Evolutionary conservation across 1,284 basidiomycete species (phyloP).

Genomic region (Cryptococcus neoformans): DNA sequence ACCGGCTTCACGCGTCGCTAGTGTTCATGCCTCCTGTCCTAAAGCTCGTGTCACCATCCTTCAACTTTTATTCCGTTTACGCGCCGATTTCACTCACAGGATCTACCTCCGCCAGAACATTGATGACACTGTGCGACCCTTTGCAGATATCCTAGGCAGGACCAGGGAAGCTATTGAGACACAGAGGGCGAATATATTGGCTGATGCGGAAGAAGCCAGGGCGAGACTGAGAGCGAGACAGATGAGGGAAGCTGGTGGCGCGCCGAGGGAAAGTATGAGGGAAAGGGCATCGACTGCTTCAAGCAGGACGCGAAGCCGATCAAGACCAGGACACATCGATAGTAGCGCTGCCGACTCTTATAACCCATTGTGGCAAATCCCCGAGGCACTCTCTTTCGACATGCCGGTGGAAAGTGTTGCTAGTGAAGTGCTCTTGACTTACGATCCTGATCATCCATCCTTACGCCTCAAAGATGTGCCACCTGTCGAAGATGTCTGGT

Average conservation of each 20-base stretch:
- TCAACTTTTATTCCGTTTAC: slow-evolving; percentile 83
- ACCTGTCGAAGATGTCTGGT: slow-evolving; percentile 53
- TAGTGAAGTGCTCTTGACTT: slow-evolving; percentile 71
- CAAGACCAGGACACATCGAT: slow-evolving; percentile 50
- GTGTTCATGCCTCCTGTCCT: slow-evolving; percentile 52
- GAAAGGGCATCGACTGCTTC: slow-evolving; percentile 27
- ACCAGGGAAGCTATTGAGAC: slow-evolving; percentile 40
- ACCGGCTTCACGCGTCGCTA: slow-evolving; percentile 16
- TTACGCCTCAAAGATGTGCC: slow-evolving; percentile 54
- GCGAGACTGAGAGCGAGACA: slow-evolving; percentile 12
- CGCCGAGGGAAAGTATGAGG: slow-evolving; percentile 16
- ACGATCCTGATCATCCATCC: slow-evolving; percentile 57
- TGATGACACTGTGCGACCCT: slow-evolving; percentile 41
- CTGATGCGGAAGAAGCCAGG: slow-evolving; percentile 30
- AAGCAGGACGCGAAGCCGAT: slow-evolving; percentile 64
- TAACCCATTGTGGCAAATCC: slow-evolving; percentile 71
- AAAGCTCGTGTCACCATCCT: slow-evolving; percentile 69
- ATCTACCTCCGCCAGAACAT: slow-evolving; percentile 64
- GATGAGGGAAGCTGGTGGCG: not conserved
- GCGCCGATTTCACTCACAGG: slow-evolving; percentile 87
- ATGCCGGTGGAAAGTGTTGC: slow-evolving; percentile 63
- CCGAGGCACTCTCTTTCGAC: slow-evolving; percentile 69
- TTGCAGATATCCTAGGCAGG: slow-evolving; percentile 48
- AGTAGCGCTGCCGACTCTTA: slow-evolving; percentile 41
- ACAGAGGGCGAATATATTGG: slow-evolving; percentile 22